phyloP scores from a whole-genome alignment of 805 yeast species.

The Nakazawaea sp. region DNA sequence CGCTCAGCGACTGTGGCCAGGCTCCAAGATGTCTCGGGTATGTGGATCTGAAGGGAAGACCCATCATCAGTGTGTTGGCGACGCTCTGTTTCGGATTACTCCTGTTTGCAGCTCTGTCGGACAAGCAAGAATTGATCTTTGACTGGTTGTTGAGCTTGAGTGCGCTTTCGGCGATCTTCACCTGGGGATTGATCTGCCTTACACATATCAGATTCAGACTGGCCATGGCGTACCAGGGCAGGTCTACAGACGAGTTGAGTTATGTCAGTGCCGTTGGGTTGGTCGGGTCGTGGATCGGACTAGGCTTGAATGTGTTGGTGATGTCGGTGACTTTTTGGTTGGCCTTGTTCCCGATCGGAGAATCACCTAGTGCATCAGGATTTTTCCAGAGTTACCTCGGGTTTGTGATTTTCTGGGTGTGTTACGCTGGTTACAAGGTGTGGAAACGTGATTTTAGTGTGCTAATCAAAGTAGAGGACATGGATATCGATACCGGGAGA shows the following conservation, averaged over 20 bases:
- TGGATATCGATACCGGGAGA: slow-evolving; percentile 4
- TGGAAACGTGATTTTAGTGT: slow-evolving; percentile 4
- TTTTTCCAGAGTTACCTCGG: slow-evolving; percentile 43
- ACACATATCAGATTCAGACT: slow-evolving; percentile 39
- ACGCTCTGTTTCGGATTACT: slow-evolving; percentile 34
- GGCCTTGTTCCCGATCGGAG: slow-evolving; percentile 34
- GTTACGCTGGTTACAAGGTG: slow-evolving; percentile 22
- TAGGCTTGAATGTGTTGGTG: slow-evolving; percentile 27
- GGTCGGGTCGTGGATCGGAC: slow-evolving; percentile 33
- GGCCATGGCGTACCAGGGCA: slow-evolving; percentile 36
- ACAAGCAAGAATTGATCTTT: slow-evolving; percentile 21
- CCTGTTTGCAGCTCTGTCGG: slow-evolving; percentile 37
- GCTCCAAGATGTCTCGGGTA: slow-evolving; percentile 37
- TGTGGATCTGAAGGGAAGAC: slow-evolving; percentile 44
- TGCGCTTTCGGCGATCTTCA: slow-evolving; percentile 40
- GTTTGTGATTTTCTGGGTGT: slow-evolving; percentile 35
- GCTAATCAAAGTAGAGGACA: not conserved
- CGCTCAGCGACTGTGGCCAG: slow-evolving; percentile 36
- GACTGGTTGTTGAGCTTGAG: slow-evolving; percentile 43
- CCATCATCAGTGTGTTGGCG: slow-evolving; percentile 35
- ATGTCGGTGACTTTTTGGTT: slow-evolving; percentile 43
- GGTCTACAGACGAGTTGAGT: slow-evolving; percentile 32
- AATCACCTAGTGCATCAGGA: slow-evolving; percentile 23
- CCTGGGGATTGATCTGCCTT: slow-evolving; percentile 41
- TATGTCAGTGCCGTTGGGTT: slow-evolving; percentile 35